Percentiles rank a stretch among this genome's conserved stretches.
Evolutionary conservation across 176 grass and related monocot genomes (phyloP).

Genomic region (Triticum dicoccoides): DNA sequence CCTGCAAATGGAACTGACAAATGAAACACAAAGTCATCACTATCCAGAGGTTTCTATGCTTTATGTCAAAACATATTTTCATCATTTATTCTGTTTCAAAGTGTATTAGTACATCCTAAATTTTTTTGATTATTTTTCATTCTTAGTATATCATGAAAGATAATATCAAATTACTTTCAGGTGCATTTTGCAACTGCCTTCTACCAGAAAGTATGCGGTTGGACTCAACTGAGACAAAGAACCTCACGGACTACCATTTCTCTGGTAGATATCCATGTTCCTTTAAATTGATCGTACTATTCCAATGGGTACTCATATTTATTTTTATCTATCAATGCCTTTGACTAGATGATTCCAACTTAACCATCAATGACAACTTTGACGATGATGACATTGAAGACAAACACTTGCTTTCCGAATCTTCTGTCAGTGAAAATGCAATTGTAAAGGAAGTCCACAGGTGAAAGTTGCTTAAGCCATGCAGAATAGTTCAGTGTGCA

Average conservation of each 20-base stretch:
- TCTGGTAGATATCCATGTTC: constrained; percentile 57
- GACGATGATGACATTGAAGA: constrained; percentile 77
- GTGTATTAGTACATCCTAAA: background rate
- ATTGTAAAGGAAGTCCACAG: constrained; percentile 64
- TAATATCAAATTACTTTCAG: constrained; percentile 49
- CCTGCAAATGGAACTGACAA: background rate
- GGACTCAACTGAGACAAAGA: constrained; percentile 74
- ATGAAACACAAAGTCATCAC: background rate
- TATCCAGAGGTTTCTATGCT: background rate
- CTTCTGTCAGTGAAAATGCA: constrained; percentile 52
- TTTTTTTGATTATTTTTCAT: background rate
- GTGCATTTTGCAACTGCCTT: constrained; percentile 90
- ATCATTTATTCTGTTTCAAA: background rate
- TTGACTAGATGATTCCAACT: constrained; percentile 58
- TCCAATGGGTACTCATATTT: background rate
- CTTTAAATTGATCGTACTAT: background rate
- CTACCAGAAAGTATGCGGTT: constrained; percentile 82
- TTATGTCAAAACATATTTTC: background rate
- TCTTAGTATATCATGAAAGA: background rate
- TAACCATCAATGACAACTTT: constrained; percentile 39
- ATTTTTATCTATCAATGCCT: background rate
- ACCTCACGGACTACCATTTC: constrained; percentile 55
- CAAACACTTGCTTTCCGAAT: constrained; percentile 64
- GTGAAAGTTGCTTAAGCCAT: constrained; percentile 44
- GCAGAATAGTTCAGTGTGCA: constrained; percentile 26